phyloP scores from a whole-genome alignment of 2,329 filamentous ascomycete species.

The Scytalidium lignicola region DNA sequence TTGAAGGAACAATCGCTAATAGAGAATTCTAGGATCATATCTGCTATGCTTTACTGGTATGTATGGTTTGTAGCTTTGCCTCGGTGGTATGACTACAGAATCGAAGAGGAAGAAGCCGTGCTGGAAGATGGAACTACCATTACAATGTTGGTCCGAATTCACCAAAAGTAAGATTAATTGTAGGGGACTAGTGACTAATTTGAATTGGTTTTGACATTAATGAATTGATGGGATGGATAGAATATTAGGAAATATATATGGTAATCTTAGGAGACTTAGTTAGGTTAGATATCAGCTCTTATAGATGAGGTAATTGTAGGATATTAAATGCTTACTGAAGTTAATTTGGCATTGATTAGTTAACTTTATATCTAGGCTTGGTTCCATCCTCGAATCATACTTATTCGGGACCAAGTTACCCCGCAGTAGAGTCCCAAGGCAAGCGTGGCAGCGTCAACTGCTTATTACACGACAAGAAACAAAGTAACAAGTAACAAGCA shows the following conservation, averaged over 20 bases:
- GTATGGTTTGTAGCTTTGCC: constrained; percentile 60
- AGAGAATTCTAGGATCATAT: constrained; percentile 41
- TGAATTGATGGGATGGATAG: too few species aligned
- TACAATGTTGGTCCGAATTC: constrained; percentile 46
- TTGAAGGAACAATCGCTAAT: constrained; percentile 14
- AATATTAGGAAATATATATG: too few species aligned
- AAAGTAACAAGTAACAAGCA: neutral
- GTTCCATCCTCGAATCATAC: too few species aligned
- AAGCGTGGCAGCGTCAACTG: neutral
- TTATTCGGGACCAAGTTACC: neutral
- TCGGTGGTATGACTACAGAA: constrained; percentile 48
- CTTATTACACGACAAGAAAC: neutral
- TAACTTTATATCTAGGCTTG: neutral
- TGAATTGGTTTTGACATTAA: too few species aligned
- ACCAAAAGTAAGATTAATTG: neutral
- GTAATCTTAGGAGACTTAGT: too few species aligned
- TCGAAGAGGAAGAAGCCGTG: constrained; percentile 57
- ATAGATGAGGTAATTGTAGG: too few species aligned
- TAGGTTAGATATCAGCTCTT: too few species aligned
- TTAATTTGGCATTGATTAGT: too few species aligned
- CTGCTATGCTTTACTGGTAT: constrained; percentile 63
- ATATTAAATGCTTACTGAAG: too few species aligned
- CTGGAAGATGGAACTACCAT: constrained; percentile 64
- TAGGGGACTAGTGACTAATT: neutral
- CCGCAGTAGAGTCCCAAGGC: neutral